Evolutionary conservation across 768 basidiomycete species (phyloP).

Genomic region (Suillus paluster): DNA sequence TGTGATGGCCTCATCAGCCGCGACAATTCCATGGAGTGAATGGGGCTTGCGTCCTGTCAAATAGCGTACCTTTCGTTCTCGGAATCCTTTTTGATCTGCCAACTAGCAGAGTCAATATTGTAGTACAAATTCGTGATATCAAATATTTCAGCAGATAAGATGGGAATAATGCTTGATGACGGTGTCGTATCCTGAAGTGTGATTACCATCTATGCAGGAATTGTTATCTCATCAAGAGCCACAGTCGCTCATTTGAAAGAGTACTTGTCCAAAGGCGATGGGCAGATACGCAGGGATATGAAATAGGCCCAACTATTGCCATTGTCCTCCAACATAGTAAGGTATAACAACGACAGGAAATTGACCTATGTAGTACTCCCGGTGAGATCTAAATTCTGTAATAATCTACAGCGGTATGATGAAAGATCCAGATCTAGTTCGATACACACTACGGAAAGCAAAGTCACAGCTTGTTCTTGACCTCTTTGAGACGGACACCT

Average conservation of each 20-base stretch:
- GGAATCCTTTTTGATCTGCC: neutral
- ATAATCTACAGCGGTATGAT: neutral
- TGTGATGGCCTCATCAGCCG: constrained; percentile 11
- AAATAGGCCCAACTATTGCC: neutral
- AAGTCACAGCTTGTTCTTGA: constrained; percentile 24
- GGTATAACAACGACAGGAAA: neutral
- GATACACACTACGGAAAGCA: neutral
- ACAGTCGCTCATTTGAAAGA: too few relatives aligned
- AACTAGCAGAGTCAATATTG: neutral
- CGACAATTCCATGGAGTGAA: neutral
- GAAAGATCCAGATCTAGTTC: neutral
- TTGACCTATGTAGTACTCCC: neutral
- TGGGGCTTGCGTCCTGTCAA: constrained; percentile 2
- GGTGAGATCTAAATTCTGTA: neutral
- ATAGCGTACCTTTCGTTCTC: neutral
- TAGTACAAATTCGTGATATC: neutral
- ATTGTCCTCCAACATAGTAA: neutral
- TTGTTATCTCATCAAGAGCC: too few relatives aligned
- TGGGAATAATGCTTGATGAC: neutral
- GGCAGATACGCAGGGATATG: neutral
- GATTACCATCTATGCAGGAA: too few relatives aligned
- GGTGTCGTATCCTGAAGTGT: too few relatives aligned
- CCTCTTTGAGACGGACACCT: constrained; percentile 24
- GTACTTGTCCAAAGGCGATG: too few relatives aligned
- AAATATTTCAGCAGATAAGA: neutral